Percentiles rank a stretch among this genome's conserved stretches.
Evolutionary conservation across 1,139 yeast species (phyloP).

Genomic region (Zygoascus hellenicus): DNA sequence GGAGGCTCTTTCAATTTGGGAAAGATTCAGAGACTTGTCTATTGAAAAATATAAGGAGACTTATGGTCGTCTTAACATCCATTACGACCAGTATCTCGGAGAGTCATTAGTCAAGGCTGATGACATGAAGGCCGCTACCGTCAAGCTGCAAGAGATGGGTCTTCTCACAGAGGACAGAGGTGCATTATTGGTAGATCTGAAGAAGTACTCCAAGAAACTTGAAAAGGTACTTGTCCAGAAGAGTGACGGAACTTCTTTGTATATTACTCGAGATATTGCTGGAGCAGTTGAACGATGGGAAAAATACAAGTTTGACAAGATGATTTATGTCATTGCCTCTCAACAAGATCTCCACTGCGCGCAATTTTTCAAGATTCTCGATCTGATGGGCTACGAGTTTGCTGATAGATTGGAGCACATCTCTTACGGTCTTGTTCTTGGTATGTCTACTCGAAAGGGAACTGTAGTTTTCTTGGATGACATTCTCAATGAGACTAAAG

Average conservation of each 20-base stretch:
- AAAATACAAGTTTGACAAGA: conserved; percentile 81
- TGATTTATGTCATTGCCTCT: conserved; percentile 91
- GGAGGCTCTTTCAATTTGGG: conserved; percentile 74
- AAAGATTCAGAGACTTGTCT: conserved; percentile 80
- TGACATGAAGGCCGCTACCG: conserved; percentile 61
- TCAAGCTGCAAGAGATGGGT: conserved; percentile 58
- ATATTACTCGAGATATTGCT: conserved; percentile 95
- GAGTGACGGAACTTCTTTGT: conserved; percentile 92
- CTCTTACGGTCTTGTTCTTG: conserved; percentile 96
- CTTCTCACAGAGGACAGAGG: conserved; percentile 86
- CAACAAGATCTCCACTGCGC: conserved; percentile 95
- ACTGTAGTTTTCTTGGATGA: conserved; percentile 95
- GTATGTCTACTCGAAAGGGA: conserved; percentile 98
- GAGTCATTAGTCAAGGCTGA: conserved; percentile 88
- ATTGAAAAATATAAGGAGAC: conserved; percentile 82
- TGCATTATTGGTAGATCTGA: conserved; percentile 81
- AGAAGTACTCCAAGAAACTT: conserved; percentile 80
- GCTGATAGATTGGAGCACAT: conserved; percentile 73
- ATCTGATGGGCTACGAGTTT: conserved; percentile 90
- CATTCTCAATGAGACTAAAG: conserved; percentile 90
- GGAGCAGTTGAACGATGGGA: conserved; percentile 91
- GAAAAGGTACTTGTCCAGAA: conserved; percentile 94
- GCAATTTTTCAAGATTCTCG: conserved; percentile 91
- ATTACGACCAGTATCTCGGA: conserved; percentile 85
- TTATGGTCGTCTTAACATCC: conserved; percentile 85